phyloP scores from a whole-genome alignment of 108 stramenopile genomes.

The Skeletonema tropicum region DNA sequence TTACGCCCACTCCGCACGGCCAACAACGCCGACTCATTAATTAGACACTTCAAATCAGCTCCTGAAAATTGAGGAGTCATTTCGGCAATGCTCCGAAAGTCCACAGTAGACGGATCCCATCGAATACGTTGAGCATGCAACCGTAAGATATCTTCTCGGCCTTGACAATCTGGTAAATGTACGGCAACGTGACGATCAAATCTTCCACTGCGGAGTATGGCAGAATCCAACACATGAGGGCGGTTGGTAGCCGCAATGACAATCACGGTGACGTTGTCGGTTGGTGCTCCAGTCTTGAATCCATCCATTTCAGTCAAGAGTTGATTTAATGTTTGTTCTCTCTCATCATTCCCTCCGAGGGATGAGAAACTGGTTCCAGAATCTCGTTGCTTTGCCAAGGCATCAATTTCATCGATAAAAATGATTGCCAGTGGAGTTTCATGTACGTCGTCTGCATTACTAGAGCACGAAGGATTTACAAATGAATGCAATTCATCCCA shows the following conservation, averaged over 20 bases:
- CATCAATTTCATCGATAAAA: slow-evolving; percentile 98
- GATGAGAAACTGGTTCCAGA: slow-evolving; percentile 42
- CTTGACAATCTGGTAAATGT: slow-evolving; percentile 79
- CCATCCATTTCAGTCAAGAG: slow-evolving; percentile 97
- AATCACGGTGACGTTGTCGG: slow-evolving; percentile 64
- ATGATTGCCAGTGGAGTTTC: slow-evolving; percentile 77
- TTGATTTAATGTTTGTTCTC: slow-evolving; percentile 96
- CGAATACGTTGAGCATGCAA: slow-evolving; percentile 77
- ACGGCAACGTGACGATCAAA: slow-evolving; percentile 96
- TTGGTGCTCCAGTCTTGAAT: slow-evolving; percentile 53
- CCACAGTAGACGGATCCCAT: slow-evolving; percentile 45
- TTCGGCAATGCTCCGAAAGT: slow-evolving; percentile 41
- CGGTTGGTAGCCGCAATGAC: slow-evolving; percentile 97
- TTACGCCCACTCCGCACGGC: slow-evolving; percentile 62
- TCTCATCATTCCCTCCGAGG: slow-evolving; percentile 84
- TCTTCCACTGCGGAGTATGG: slow-evolving; percentile 89
- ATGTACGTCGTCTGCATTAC: background rate
- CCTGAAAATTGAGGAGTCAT: slow-evolving; percentile 72
- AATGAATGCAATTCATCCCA: slow-evolving; percentile 67
- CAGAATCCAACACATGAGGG: slow-evolving; percentile 90
- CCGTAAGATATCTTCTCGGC: slow-evolving; percentile 84
- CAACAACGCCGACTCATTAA: slow-evolving; percentile 82
- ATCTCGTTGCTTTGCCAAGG: slow-evolving; percentile 81
- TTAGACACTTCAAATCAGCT: slow-evolving; percentile 75
- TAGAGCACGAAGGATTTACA: slow-evolving; percentile 10